Base-by-base conservation (phyloP, 306 rosid species). In the Prunus persica region DNA sequence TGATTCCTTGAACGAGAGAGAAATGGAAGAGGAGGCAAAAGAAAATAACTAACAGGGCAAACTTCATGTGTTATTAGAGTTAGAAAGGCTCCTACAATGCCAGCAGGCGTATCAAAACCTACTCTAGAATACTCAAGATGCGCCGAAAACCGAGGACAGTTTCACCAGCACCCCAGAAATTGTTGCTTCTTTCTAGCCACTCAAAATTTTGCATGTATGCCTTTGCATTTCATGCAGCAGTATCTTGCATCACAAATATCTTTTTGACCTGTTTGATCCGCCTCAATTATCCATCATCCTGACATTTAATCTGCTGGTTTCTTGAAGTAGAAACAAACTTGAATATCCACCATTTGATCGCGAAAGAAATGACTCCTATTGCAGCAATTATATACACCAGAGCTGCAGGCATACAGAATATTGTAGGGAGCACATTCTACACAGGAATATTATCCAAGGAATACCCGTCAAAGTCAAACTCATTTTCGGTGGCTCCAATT, bases 401-500 rank as follows among this genome's bases (percentile, higher is more conserved):
- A 80, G 80, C 87, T 81, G 88, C 86, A 83, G 81, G 69, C 82
- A 30, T 79, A 75, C 77, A 60, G 78, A 69, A 73, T 78, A 74
- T 41, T 71, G 78, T 30, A 74, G 54, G 69, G 55, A 67, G 71
- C 65, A 61, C 32, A 38, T 65, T 82, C 92, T 95, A 92, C 72
- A 90, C 97, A 46, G 93, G 90, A 81, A 92, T 89, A 81, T 89
- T 90, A 74, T 92, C 97, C 74, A 92, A 77, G 77, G 93, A 86
- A 89, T 86, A 92, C 54, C 97, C 99, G 57, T 91, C 97, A 41
- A 92, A 91, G 52, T 93, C 98, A 32, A 85, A 89, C 82, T 96
- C 97, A 70, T 78, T 90, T 77, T 95, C 97, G 6, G 89, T 57
- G 28, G 80, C 76, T 78, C 79, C 87, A 64, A 89, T 81, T 76